phyloP scores from a whole-genome alignment of 768 basidiomycete genomes.

The Harrya chromipes region DNA sequence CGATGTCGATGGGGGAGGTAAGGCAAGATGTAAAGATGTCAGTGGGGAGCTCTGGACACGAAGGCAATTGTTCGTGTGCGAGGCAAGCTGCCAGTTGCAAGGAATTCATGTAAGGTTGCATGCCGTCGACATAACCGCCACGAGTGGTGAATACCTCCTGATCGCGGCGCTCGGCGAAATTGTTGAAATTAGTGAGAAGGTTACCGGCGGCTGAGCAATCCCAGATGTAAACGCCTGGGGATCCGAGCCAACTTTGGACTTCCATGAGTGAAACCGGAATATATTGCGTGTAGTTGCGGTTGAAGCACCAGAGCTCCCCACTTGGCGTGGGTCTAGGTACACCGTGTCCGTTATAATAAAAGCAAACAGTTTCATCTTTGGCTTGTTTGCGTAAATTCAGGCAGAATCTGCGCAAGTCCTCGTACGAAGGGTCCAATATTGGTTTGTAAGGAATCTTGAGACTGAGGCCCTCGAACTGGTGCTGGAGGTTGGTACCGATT shows the following conservation, averaged over 20 bases:
- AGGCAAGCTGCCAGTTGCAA: conserved; percentile 95
- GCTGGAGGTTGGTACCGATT: conserved; percentile 88
- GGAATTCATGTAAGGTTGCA: conserved; percentile 76
- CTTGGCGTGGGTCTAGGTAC: conserved; percentile 95
- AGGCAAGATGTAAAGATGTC: conserved; percentile 97
- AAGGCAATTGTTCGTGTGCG: conserved; percentile 87
- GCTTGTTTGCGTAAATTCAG: conserved; percentile 79
- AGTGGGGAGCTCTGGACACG: conserved; percentile 94
- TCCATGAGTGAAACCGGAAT: conserved; percentile 95
- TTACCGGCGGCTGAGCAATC: conserved; percentile 98
- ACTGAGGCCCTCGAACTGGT: conserved; percentile 94
- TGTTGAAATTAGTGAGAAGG: conserved; percentile 85
- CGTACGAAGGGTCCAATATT: conserved; percentile 91
- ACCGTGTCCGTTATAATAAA: conserved; percentile 98
- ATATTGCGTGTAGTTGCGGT: conserved; percentile 95
- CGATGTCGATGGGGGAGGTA: conserved; percentile 97
- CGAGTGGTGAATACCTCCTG: conserved; percentile 57
- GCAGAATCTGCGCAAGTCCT: conserved; percentile 89
- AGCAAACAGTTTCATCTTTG: conserved; percentile 89
- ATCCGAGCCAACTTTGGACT: conserved; percentile 89
- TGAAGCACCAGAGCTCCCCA: conserved; percentile 99
- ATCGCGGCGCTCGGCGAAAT: conserved; percentile 71
- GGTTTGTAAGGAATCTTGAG: conserved; percentile 94
- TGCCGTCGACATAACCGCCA: conserved; percentile 56
- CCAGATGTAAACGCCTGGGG: conserved; percentile 97